These are phyloP conservation scores for Penstemon davidsonii DNA, from an alignment of 257 asterid genomes.

Conservation along the genomic window DNA sequence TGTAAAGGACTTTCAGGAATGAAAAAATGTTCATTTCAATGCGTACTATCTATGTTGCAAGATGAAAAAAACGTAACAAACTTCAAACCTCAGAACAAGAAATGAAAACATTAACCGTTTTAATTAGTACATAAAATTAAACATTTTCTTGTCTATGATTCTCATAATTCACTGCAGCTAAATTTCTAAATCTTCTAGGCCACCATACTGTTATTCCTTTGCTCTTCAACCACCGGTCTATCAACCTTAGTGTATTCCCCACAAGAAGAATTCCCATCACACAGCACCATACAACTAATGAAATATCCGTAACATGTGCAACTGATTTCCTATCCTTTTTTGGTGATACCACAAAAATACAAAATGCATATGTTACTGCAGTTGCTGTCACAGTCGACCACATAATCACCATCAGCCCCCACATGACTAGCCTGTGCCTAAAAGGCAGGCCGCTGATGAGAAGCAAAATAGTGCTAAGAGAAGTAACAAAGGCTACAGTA, in stretches of 20 bases:
- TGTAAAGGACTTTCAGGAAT: constrained; percentile 26
- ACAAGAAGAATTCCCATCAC: constrained; percentile 44
- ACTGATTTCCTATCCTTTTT: constrained; percentile 22
- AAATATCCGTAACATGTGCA: constrained; percentile 26
- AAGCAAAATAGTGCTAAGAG: constrained; percentile 54
- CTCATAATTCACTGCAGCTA: background rate
- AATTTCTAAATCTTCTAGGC: constrained; percentile 8
- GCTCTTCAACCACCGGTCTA: constrained; percentile 36
- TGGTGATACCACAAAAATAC: constrained; percentile 40
- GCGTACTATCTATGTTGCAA: background rate
- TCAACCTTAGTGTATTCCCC: constrained; percentile 41
- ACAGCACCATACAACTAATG: constrained; percentile 38
- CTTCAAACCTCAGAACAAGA: background rate
- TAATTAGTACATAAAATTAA: background rate
- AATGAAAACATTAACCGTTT: background rate
- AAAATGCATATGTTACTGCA: constrained; percentile 44
- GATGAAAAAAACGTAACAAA: background rate
- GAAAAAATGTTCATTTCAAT: background rate
- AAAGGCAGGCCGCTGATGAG: constrained; percentile 62
- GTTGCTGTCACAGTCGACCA: constrained; percentile 45
- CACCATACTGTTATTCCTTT: constrained; percentile 26
- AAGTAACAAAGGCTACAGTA: constrained; percentile 48
- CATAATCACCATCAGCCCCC: constrained; percentile 61
- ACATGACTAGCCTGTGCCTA: constrained; percentile 33
- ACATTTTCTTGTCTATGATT: constrained; percentile 16